phyloP scores from a whole-genome alignment of 805 yeast species.

The Zygoascus bituminiphila region DNA sequence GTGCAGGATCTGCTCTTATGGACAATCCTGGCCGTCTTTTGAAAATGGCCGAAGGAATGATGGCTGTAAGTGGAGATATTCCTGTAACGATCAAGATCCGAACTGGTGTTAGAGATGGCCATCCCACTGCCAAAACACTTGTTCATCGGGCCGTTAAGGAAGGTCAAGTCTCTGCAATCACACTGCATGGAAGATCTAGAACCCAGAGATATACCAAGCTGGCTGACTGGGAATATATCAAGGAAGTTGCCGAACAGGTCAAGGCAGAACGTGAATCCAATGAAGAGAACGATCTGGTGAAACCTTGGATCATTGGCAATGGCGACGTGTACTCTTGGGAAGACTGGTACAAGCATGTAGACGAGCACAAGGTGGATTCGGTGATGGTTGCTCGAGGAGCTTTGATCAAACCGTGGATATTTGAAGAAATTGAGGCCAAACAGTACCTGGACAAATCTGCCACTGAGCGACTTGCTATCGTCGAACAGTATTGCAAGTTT shows the following conservation, averaged over 20 bases:
- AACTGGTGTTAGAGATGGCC: slow-evolving; percentile 79
- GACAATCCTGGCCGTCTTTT: slow-evolving; percentile 79
- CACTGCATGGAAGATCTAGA: slow-evolving; percentile 92
- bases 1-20: slow-evolving; percentile 90
- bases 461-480: slow-evolving; percentile 74
- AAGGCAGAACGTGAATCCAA: slow-evolving; percentile 43
- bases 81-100: slow-evolving; percentile 90
- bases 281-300: slow-evolving; percentile 43
- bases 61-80: slow-evolving; percentile 75
- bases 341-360: slow-evolving; percentile 75
- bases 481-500: slow-evolving; percentile 59
- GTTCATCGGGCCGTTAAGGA: slow-evolving; percentile 66
- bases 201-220: slow-evolving; percentile 88
- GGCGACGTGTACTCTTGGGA: slow-evolving; percentile 85
- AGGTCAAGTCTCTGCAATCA: slow-evolving; percentile 80
- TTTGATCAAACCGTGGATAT: slow-evolving; percentile 96
- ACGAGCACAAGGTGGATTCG: slow-evolving; percentile 68
- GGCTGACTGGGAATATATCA: slow-evolving; percentile 90
- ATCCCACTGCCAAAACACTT: slow-evolving; percentile 78
- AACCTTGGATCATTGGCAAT: slow-evolving; percentile 83
- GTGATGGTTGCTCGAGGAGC: slow-evolving; percentile 99
- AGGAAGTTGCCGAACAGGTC: slow-evolving; percentile 61
- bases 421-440: slow-evolving; percentile 84
- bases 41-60: slow-evolving; percentile 81
- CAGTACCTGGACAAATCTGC: slow-evolving; percentile 88